These are phyloP conservation scores for Fusarium floridanum DNA, from an alignment of 2,329 filamentous ascomycete species.

Conservation along the genomic window DNA sequence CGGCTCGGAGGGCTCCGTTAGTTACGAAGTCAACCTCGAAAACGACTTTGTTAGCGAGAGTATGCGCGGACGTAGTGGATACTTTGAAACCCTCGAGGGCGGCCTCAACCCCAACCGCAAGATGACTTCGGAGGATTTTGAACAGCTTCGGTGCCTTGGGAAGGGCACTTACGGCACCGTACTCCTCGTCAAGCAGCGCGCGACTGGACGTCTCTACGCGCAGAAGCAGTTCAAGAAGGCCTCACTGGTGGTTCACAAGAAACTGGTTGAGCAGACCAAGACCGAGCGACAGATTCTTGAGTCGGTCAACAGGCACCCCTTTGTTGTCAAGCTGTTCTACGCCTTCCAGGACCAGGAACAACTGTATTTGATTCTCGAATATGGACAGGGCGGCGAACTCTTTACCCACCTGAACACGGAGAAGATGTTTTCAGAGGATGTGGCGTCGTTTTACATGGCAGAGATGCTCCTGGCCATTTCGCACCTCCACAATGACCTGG, in stretches of 20 bases:
- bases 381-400: conserved; percentile 95
- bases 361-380: conserved; percentile 96
- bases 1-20: conserved; percentile 77
- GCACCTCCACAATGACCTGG: conserved; percentile 90
- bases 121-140: conserved; percentile 93
- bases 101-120: conserved; percentile 74
- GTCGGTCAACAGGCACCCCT: conserved; percentile 95
- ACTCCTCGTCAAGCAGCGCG: conserved; percentile 88
- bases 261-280: conserved; percentile 96
- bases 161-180: conserved; percentile 98
- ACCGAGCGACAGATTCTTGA: conserved; percentile 96
- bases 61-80: conserved; percentile 59
- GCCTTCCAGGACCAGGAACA: conserved; percentile 99
- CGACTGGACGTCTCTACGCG: conserved; percentile 90
- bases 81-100: conserved; percentile 64
- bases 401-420: conserved; percentile 96
- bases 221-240: conserved; percentile 99
- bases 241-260: conserved; percentile 93
- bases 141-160: conserved; percentile 89
- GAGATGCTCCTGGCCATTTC: conserved; percentile 96
- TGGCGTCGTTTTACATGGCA: conserved; percentile 97
- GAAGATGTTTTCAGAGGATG: conserved; percentile 92
- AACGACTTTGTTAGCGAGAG: conserved; percentile 85
- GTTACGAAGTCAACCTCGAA: conserved; percentile 87
- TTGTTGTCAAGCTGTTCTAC: conserved; percentile 98